phyloP scores from a whole-genome alignment of 2,329 filamentous ascomycete genomes.

The Hypoxylon sp. region DNA sequence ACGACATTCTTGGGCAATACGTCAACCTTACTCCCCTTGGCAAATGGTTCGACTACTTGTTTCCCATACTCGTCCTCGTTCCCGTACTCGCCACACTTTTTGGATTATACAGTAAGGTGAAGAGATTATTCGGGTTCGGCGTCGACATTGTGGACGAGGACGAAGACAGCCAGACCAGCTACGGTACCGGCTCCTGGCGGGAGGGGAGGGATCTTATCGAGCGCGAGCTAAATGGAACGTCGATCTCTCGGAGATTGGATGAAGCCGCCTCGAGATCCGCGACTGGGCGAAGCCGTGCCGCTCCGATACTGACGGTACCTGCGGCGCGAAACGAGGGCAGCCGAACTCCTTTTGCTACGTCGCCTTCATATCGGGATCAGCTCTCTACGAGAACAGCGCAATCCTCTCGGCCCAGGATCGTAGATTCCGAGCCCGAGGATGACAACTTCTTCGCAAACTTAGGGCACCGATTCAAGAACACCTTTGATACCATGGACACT shows the following conservation, averaged over 20 bases:
- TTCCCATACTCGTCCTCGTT: constrained; percentile 86
- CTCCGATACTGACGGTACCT: constrained; percentile 59
- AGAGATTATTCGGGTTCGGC: constrained; percentile 79
- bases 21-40: constrained; percentile 86
- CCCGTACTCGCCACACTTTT: constrained; percentile 88
- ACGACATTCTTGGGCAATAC: constrained; percentile 80
- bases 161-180: constrained; percentile 67
- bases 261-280: constrained; percentile 50
- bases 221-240: constrained; percentile 76
- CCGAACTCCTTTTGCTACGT: constrained; percentile 55
- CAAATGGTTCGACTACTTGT: constrained; percentile 84
- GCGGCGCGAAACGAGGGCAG: constrained; percentile 48
- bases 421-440: constrained; percentile 70
- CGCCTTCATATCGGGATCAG: constrained; percentile 47
- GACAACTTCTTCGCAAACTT: constrained; percentile 86
- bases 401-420: constrained; percentile 46
- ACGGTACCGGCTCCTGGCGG: constrained; percentile 85
- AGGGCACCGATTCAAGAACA: constrained; percentile 87
- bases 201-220: constrained; percentile 93
- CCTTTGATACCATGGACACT: constrained; percentile 81
- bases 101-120: constrained; percentile 85
- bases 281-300: constrained; percentile 46
- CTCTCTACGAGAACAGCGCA: constrained; percentile 45
- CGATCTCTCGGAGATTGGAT: constrained; percentile 59
- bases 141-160: constrained; percentile 77